A percentile compares a stretch with the other conserved stretches of the same genome.
phyloP scores from a whole-genome alignment of 2,329 filamentous ascomycete species.

The Apiospora pterosperma region DNA sequence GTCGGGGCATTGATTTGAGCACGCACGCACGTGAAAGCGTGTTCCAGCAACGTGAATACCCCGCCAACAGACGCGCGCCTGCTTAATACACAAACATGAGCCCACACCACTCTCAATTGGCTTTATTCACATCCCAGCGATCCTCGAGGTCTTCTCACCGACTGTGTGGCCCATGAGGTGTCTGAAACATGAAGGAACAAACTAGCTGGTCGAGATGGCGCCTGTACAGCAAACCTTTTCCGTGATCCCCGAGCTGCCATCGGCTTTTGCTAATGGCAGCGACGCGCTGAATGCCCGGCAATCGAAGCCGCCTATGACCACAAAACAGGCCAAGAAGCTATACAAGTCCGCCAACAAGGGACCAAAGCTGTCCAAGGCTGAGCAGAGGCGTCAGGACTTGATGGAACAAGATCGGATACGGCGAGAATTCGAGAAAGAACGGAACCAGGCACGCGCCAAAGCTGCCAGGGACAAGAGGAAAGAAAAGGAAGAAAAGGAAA shows the following conservation, averaged over 20 bases:
- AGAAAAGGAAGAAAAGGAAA: slow-evolving; percentile 47
- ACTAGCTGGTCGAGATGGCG: slow-evolving; percentile 22
- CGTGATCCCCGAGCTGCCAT: slow-evolving; percentile 31
- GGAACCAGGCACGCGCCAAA: slow-evolving; percentile 44
- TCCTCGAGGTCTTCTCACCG: not conserved
- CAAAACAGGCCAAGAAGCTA: slow-evolving; percentile 48
- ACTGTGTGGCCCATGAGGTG: not conserved
- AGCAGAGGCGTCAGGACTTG: slow-evolving; percentile 37
- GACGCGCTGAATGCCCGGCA: slow-evolving; percentile 9
- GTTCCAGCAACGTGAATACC: not conserved
- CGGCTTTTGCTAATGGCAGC: slow-evolving; percentile 17
- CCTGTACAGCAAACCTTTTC: slow-evolving; percentile 33
- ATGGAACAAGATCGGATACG: slow-evolving; percentile 53
- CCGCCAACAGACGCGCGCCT: not conserved
- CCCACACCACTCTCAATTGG: not conserved
- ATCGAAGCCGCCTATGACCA: slow-evolving; percentile 42
- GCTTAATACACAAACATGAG: not conserved
- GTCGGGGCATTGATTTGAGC: not conserved
- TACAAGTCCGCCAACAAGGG: slow-evolving; percentile 52
- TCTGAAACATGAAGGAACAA: not conserved
- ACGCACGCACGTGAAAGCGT: not conserved
- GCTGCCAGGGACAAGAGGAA: slow-evolving; percentile 52
- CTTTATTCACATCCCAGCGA: not conserved
- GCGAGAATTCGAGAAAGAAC: slow-evolving; percentile 49
- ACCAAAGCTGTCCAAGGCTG: slow-evolving; percentile 46